Conservation (phyloP, 768 basidiomycete genomes). For the Leccinellum rugosiceps region DNA sequence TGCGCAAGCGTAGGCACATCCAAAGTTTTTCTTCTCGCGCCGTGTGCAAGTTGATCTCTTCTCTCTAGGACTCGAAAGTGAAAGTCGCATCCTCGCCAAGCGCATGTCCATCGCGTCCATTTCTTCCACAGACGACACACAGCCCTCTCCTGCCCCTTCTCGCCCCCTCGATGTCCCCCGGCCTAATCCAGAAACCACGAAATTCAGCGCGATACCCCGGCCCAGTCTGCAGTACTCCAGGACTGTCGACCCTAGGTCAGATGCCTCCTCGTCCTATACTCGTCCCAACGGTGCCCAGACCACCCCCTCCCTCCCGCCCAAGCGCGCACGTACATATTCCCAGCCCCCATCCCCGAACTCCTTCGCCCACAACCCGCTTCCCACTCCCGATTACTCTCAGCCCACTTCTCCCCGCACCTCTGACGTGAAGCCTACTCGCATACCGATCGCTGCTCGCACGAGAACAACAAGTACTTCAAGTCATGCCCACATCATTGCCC, state of each 20-base stretch:
- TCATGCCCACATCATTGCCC: conserved; percentile 30
- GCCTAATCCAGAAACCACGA: conserved; percentile 31
- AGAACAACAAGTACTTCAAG: conserved; percentile 43
- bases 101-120: conserved; percentile 76
- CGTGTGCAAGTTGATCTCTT: background rate
- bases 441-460: conserved; percentile 42
- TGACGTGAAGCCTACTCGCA: conserved; percentile 44
- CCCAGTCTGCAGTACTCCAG: conserved; percentile 41
- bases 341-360: conserved; percentile 41
- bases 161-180: conserved; percentile 19
- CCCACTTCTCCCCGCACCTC: conserved; percentile 44
- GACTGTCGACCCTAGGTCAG: conserved; percentile 24
- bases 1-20: conserved; percentile 63
- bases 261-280: conserved; percentile 23
- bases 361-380: conserved; percentile 28
- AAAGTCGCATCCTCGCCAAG: conserved; percentile 73
- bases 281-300: conserved; percentile 30
- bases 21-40: background rate
- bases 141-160: conserved; percentile 19
- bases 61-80: conserved; percentile 66
- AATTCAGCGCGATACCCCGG: conserved; percentile 44
- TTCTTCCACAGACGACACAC: conserved; percentile 48
- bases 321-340: conserved; percentile 64
- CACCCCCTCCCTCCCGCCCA: conserved; percentile 34
- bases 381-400: conserved; percentile 37